Percentiles rank a stretch among this genome's conserved stretches.
phyloP scores from a whole-genome alignment of 2,329 filamentous ascomycete species.

The Talaromyces sp. region DNA sequence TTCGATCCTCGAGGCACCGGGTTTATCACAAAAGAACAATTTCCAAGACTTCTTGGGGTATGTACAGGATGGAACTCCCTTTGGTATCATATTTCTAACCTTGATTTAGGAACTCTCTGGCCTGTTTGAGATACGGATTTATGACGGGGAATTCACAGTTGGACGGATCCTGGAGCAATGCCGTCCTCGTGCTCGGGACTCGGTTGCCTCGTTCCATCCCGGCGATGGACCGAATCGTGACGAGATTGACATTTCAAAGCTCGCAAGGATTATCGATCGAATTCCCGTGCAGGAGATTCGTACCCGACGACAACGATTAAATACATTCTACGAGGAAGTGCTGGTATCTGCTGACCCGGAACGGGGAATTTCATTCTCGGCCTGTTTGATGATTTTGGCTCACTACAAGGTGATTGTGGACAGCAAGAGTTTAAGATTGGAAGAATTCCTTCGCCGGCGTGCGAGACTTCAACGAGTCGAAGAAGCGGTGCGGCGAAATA shows the following conservation, averaged over 20 bases:
- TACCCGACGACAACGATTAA: conserved; percentile 70
- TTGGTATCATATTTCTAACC: background rate
- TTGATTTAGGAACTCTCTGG: conserved; percentile 70
- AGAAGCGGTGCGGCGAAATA: conserved; percentile 83
- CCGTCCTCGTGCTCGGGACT: conserved; percentile 49
- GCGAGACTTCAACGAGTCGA: conserved; percentile 89
- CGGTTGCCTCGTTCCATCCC: conserved; percentile 17
- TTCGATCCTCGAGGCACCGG: conserved; percentile 88
- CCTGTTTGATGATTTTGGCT: conserved; percentile 88
- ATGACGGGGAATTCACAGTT: conserved; percentile 84
- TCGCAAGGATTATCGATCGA: conserved; percentile 65
- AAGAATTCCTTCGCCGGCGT: conserved; percentile 87
- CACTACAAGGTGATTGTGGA: conserved; percentile 99
- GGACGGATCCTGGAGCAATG: conserved; percentile 82
- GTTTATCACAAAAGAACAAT: conserved; percentile 82
- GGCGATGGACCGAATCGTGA: conserved; percentile 24
- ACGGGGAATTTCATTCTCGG: conserved; percentile 83
- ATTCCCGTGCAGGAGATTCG: conserved; percentile 74
- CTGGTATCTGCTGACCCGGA: conserved; percentile 88
- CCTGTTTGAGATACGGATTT: conserved; percentile 95
- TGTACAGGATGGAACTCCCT: conserved; percentile 21
- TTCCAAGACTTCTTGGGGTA: conserved; percentile 78
- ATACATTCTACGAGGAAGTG: conserved; percentile 95
- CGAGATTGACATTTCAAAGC: conserved; percentile 65
- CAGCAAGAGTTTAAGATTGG: conserved; percentile 85